These are phyloP conservation scores for Chlamydomonas schloesseri DNA, from an alignment of 139 green algal genomes.

Conservation along the genomic window DNA sequence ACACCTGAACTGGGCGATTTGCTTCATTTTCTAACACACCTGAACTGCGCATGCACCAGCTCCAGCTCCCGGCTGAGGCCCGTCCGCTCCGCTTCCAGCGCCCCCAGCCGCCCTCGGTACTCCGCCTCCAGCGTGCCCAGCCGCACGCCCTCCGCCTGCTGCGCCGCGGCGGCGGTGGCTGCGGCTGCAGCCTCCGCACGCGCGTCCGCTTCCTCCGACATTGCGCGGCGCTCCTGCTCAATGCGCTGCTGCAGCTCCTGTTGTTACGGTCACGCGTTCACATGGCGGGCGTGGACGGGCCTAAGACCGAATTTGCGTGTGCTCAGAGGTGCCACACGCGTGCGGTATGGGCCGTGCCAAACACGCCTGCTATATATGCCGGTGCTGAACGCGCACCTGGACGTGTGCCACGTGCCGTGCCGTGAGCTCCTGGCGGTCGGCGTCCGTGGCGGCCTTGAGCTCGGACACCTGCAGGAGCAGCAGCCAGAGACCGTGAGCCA, in stretches of 20 bases:
- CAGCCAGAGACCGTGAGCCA: too few relatives aligned
- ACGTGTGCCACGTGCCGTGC: constrained; percentile 38
- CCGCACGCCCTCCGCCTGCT: background rate
- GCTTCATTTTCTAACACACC: background rate
- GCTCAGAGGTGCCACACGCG: too few relatives aligned
- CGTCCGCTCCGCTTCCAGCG: constrained; percentile 11
- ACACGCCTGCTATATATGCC: too few relatives aligned
- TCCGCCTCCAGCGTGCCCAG: constrained; percentile 16
- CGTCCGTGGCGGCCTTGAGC: constrained; percentile 5
- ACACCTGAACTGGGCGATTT: constrained; percentile 16
- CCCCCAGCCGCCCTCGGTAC: background rate
- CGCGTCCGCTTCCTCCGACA: constrained; percentile 22
- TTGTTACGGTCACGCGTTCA: too few relatives aligned
- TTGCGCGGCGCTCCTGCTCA: constrained; percentile 32
- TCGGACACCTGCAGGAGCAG: constrained; percentile 2
- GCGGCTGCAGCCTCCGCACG: constrained; percentile 8
- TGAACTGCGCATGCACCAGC: constrained; percentile 34
- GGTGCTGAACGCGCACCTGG: too few relatives aligned
- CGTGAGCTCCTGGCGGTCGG: constrained; percentile 32
- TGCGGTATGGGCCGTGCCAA: too few relatives aligned
- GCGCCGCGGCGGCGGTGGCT: background rate
- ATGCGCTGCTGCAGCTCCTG: constrained; percentile 44
- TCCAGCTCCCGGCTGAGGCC: constrained; percentile 41
- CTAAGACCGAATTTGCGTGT: too few relatives aligned
- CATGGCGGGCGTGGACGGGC: too few relatives aligned